Conservation (phyloP, 1,284 basidiomycete species). For the Leccinum pachyderme region DNA sequence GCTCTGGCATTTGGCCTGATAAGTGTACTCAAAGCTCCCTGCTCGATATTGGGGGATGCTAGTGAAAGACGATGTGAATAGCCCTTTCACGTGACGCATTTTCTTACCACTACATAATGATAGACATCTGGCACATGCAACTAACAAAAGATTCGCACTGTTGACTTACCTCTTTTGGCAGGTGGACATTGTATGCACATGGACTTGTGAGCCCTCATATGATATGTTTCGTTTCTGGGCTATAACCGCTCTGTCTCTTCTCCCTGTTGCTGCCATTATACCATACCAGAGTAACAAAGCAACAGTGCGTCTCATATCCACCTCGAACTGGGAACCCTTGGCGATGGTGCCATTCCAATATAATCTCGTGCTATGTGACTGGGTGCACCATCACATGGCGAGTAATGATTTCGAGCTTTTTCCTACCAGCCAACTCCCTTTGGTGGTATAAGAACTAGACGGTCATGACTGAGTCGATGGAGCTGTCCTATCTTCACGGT, state of each 20-base stretch:
- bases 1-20: constrained; percentile 16
- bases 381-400: constrained; percentile 10
- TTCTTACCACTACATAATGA: constrained; percentile 11
- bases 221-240: not conserved
- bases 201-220: constrained; percentile 6
- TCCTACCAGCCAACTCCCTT: not conserved
- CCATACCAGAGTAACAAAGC: constrained; percentile 12
- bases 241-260: not conserved
- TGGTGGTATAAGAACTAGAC: constrained; percentile 24
- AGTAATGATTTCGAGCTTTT: not conserved
- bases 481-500: not conserved
- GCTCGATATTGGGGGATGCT: constrained; percentile 5
- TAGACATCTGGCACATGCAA: constrained; percentile 12
- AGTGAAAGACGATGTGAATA: constrained; percentile 2
- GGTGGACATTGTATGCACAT: constrained; percentile 19
- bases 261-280: constrained; percentile 3
- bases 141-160: constrained; percentile 5
- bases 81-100: constrained; percentile 14
- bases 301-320: not conserved
- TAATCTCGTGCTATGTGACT: constrained; percentile 11
- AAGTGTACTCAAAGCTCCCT: constrained; percentile 22
- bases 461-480: not conserved
- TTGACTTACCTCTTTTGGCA: constrained; percentile 4
- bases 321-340: constrained; percentile 9
- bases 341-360: constrained; percentile 9